A percentile compares a stretch with the other conserved stretches of the same genome.
Evolutionary conservation across 768 basidiomycete genomes (phyloP).

Genomic region (Amanita brunnescens): DNA sequence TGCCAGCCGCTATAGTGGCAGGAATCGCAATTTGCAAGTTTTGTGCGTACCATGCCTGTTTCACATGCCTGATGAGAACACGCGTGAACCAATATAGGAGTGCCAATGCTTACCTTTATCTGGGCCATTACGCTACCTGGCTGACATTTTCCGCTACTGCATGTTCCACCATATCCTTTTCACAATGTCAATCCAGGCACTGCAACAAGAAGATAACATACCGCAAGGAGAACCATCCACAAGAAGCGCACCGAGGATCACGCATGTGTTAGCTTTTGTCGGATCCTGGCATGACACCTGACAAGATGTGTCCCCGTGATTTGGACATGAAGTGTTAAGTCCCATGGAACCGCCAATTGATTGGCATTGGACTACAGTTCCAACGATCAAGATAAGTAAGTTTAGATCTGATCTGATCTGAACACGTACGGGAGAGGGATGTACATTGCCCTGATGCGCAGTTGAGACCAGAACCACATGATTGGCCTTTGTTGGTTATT

Average conservation of each 20-base stretch:
- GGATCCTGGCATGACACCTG: slow-evolving; percentile 80
- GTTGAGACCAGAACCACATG: slow-evolving; percentile 60
- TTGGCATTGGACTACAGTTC: slow-evolving; percentile 59
- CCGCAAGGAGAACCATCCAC: slow-evolving; percentile 83
- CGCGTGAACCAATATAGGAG: neutral
- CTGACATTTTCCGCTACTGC: slow-evolving; percentile 52
- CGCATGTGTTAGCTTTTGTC: slow-evolving; percentile 45
- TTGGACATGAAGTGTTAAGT: slow-evolving; percentile 58
- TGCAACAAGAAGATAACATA: slow-evolving; percentile 13
- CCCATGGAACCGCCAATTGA: slow-evolving; percentile 64
- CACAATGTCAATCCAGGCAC: slow-evolving; percentile 9
- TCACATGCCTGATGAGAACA: slow-evolving; percentile 1
- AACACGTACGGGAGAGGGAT: slow-evolving; percentile 48
- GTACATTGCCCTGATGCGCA: slow-evolving; percentile 81
- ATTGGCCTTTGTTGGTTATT: slow-evolving; percentile 36
- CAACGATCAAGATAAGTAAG: slow-evolving; percentile 10
- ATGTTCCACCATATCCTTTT: slow-evolving; percentile 67
- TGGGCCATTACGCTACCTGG: slow-evolving; percentile 49
- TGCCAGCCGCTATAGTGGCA: slow-evolving; percentile 61
- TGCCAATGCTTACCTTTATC: slow-evolving; percentile 38
- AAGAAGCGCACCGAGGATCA: slow-evolving; percentile 60
- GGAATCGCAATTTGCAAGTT: slow-evolving; percentile 79
- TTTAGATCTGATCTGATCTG: slow-evolving; percentile 5
- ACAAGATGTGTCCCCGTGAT: slow-evolving; percentile 54
- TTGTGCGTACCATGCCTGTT: slow-evolving; percentile 64